These are phyloP conservation scores for Trichosporon ovoides DNA, from an alignment of 1,284 basidiomycete genomes.

Conservation along the genomic window DNA sequence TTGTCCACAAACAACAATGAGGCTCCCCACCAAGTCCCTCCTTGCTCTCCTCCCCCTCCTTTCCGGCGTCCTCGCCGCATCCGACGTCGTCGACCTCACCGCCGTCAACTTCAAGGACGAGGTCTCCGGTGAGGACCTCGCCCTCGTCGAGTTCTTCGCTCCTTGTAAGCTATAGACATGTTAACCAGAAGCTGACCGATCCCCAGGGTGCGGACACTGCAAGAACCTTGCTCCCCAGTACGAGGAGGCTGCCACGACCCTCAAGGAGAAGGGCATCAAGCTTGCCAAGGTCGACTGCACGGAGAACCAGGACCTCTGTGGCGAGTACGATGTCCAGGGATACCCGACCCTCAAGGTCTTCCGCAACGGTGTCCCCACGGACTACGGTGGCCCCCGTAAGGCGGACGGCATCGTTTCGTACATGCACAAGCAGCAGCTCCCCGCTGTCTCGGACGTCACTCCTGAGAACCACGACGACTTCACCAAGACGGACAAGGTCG, in stretches of 20 bases:
- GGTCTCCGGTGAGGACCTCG: slow-evolving; percentile 70
- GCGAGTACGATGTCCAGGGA: slow-evolving; percentile 75
- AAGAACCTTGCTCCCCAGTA: slow-evolving; percentile 77
- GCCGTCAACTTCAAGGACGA: slow-evolving; percentile 64
- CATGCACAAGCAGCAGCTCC: slow-evolving; percentile 98
- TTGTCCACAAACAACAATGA: slow-evolving; percentile 4
- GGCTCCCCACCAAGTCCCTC: slow-evolving; percentile 16
- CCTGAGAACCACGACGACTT: slow-evolving; percentile 75
- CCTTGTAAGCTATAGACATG: slow-evolving; percentile 42
- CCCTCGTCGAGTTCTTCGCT: slow-evolving; percentile 70
- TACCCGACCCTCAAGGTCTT: slow-evolving; percentile 69
- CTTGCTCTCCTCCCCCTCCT: slow-evolving; percentile 29
- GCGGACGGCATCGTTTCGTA: slow-evolving; percentile 95
- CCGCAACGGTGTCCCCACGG: slow-evolving; percentile 69
- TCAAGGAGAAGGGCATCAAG: slow-evolving; percentile 85
- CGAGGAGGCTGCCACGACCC: slow-evolving; percentile 86
- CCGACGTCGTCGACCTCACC: slow-evolving; percentile 75
- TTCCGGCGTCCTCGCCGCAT: slow-evolving; percentile 31
- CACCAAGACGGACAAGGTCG: slow-evolving; percentile 83
- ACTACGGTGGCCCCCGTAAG: slow-evolving; percentile 85
- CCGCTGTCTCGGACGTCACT: slow-evolving; percentile 82
- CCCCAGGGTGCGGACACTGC: slow-evolving; percentile 48
- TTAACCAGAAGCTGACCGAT: not conserved
- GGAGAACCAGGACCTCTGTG: slow-evolving; percentile 78
- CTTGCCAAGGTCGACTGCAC: slow-evolving; percentile 96